Evolutionary conservation across 2,329 filamentous ascomycete species (phyloP), one percentile per base, ranked within the genome.

Genomic region (Aureobasidium sp.): DNA sequence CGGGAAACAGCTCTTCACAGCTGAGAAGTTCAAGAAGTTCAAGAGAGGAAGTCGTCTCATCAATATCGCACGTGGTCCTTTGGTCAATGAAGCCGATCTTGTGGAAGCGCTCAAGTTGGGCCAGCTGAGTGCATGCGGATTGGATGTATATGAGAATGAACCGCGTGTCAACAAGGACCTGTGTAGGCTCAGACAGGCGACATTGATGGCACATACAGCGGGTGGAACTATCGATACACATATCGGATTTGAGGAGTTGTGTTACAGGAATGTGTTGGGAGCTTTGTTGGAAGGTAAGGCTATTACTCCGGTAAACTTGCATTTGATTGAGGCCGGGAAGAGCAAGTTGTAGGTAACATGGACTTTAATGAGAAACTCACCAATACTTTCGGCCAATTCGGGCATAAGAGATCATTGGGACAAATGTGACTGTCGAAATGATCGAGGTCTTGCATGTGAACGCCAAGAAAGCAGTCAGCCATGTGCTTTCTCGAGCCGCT

Each of bases 71-170:
- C 80, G 90, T 15, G 90, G 90, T 0, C 85, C 83, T 36, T 80
- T 93, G 4, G 85, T 93, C 4, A 88, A 92, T 68, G 90, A 92
- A 70, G 84, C 87, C 6, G 90, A 89, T 16, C 77, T 93, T 10
- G 85, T 85, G 0, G 81, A 83, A 27, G 89, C 90, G 6, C 76
- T 93, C 18, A 85, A 89, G 63, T 72, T 75, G 4, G 87, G 85
- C 0, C 72, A 75, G 0, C 67, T 93, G 0, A 76, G 78, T 1
- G 79, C 84, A 1, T 87, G 86, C 0, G 90, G 88, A 0, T 77
- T 93, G 47, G 90, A 92, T 71, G 90, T 93, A 18, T 87, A 45
- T 36, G 50, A 47, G 42, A 54, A 84, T 68, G 90, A 93, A 75
- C 90, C 90, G 5, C 66, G 76, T 45, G 81, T 90, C 2, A 81